Percentiles rank a stretch among this genome's conserved stretches.
phyloP scores from a whole-genome alignment of 257 asterid genomes.

The Solanum chilense region DNA sequence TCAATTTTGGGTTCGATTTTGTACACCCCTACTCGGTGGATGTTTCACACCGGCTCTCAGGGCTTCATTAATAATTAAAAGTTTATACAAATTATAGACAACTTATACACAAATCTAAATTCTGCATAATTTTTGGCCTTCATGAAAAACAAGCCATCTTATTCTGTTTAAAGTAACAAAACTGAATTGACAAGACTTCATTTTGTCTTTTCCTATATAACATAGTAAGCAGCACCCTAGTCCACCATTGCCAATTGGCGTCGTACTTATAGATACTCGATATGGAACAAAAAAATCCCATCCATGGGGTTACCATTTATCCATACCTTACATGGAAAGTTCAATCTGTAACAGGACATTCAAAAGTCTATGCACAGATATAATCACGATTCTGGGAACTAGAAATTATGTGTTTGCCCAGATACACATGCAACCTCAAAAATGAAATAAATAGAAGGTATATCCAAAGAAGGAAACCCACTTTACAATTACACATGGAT shows the following conservation, averaged over 20 bases:
- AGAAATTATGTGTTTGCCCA: background rate
- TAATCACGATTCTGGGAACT: background rate
- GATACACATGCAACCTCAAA: background rate
- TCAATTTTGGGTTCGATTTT: too few species aligned
- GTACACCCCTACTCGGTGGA: background rate
- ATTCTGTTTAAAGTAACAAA: background rate
- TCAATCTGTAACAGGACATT: background rate
- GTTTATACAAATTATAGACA: background rate
- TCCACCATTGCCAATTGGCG: background rate
- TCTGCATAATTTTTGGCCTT: too few species aligned
- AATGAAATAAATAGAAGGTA: background rate
- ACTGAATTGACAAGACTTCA: background rate
- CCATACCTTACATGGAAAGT: background rate
- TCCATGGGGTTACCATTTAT: background rate
- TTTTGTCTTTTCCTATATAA: background rate
- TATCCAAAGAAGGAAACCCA: background rate
- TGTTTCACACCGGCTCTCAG: background rate
- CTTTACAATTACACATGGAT: background rate
- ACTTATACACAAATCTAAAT: background rate
- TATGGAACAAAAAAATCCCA: background rate
- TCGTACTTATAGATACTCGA: background rate
- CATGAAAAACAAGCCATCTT: background rate
- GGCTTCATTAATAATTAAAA: background rate
- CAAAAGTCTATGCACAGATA: background rate
- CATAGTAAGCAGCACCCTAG: background rate